These are phyloP conservation scores for Penicillium atrosanguineum DNA, from an alignment of 495 filamentous ascomycete species.

Conservation along the genomic window DNA sequence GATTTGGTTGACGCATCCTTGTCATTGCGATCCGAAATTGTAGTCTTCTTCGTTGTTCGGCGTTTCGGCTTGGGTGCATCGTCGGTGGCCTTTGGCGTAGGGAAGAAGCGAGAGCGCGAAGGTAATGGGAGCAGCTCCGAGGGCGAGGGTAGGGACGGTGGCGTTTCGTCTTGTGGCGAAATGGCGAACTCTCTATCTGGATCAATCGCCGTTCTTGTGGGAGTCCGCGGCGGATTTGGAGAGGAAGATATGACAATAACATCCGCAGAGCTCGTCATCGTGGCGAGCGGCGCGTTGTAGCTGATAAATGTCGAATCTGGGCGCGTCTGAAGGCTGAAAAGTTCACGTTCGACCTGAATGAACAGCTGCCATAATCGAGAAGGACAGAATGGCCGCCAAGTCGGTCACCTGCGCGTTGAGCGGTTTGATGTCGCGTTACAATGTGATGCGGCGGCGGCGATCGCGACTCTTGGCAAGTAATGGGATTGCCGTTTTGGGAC, in stretches of 20 bases:
- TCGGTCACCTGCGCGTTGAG: not conserved
- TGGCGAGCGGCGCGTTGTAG: conserved; percentile 13
- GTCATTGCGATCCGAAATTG: not conserved
- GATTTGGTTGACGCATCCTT: conserved; percentile 10
- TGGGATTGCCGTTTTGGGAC: conserved; percentile 33
- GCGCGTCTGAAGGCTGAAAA: not conserved
- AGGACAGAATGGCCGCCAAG: not conserved
- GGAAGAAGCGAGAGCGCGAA: conserved; percentile 32
- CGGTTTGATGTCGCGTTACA: not conserved
- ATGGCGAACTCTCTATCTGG: conserved; percentile 9
- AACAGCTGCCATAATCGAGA: not conserved
- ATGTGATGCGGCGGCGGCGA: conserved; percentile 13
- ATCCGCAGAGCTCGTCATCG: conserved; percentile 31
- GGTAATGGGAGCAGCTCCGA: conserved; percentile 32
- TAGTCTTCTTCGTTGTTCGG: conserved; percentile 6
- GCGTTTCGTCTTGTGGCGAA: conserved; percentile 25
- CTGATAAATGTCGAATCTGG: not conserved
- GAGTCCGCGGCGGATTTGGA: conserved; percentile 28
- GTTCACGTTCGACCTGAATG: not conserved
- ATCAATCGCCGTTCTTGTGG: conserved; percentile 9
- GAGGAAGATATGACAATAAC: conserved; percentile 44
- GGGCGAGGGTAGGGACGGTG: conserved; percentile 32
- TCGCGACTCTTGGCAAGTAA: conserved; percentile 40
- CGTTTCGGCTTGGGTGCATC: conserved; percentile 11
- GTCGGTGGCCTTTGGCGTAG: conserved; percentile 5